A percentile compares a stretch with the other conserved stretches of the same genome.
Conservation (phyloP, 2,329 filamentous ascomycete genomes). For the Aspergillus texensis region DNA sequence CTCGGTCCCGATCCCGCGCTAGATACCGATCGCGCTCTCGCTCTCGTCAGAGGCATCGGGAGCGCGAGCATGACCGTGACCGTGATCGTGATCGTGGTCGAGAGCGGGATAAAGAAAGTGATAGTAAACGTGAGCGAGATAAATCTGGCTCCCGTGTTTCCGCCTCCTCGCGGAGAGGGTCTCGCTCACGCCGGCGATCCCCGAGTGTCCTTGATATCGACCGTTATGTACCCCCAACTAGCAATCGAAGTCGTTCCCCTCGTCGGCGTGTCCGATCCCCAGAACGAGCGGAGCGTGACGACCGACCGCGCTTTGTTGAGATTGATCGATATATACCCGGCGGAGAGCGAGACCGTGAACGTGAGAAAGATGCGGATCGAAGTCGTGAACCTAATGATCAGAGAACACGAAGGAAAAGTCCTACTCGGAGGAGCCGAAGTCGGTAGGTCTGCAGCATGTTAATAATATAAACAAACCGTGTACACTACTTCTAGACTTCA, state of each 20-base stretch:
- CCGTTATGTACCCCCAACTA: conserved; percentile 46
- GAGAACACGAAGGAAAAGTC: conserved; percentile 22
- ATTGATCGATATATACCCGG: conserved; percentile 51
- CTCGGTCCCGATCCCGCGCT: conserved; percentile 18
- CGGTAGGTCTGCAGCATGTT: conserved; percentile 13
- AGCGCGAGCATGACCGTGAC: conserved; percentile 10
- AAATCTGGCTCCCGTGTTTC: conserved; percentile 24
- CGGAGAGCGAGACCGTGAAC: conserved; percentile 29
- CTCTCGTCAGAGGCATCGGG: conserved; percentile 14
- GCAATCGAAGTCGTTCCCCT: conserved; percentile 44
- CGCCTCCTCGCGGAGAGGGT: conserved; percentile 29
- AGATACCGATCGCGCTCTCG: conserved; percentile 24
- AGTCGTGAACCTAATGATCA: conserved; percentile 28
- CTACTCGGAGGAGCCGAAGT: conserved; percentile 28
- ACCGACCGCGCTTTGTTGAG: conserved; percentile 37
- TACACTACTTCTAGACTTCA: conserved; percentile 7
- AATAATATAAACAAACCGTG: background rate
- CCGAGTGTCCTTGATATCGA: conserved; percentile 44
- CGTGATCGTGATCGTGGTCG: conserved; percentile 13
- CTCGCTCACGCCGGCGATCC: conserved; percentile 36
- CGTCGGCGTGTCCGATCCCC: conserved; percentile 42
- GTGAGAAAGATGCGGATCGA: conserved; percentile 17
- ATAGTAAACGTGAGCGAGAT: conserved; percentile 18
- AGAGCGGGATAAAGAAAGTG: conserved; percentile 18
- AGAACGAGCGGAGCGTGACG: conserved; percentile 36